These are phyloP conservation scores for Westerdykella sp. DNA, from an alignment of 2,329 filamentous ascomycete species.

Conservation along the genomic window DNA sequence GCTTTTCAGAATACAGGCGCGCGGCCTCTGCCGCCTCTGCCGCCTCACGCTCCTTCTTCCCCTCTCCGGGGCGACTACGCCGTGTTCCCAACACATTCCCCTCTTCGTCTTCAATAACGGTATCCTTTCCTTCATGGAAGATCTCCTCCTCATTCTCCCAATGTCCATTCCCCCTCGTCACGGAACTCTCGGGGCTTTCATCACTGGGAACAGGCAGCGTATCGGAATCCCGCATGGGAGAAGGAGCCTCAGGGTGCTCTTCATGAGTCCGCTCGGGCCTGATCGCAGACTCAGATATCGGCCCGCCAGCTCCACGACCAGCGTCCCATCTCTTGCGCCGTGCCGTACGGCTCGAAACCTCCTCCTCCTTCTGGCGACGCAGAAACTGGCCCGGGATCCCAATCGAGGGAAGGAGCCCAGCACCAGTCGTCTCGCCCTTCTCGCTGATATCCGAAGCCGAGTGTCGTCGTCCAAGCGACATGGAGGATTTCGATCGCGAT, in stretches of 20 bases:
- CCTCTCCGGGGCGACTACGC: slow-evolving; percentile 37
- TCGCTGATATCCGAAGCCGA: slow-evolving; percentile 53
- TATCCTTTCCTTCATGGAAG: slow-evolving; percentile 72
- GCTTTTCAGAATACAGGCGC: slow-evolving; percentile 49
- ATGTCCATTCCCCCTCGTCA: slow-evolving; percentile 21
- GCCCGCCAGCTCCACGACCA: slow-evolving; percentile 72
- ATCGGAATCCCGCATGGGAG: slow-evolving; percentile 41
- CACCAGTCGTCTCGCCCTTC: slow-evolving; percentile 53
- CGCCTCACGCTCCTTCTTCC: slow-evolving; percentile 55
- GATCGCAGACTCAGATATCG: slow-evolving; percentile 85
- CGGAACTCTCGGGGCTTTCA: slow-evolving; percentile 32
- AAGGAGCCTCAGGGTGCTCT: slow-evolving; percentile 26
- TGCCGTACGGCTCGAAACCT: slow-evolving; percentile 56
- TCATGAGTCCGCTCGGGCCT: slow-evolving; percentile 51
- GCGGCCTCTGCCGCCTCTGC: slow-evolving; percentile 52
- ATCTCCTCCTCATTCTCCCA: slow-evolving; percentile 51
- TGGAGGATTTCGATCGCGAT: slow-evolving; percentile 73
- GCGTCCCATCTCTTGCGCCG: slow-evolving; percentile 66
- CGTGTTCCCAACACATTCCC: slow-evolving; percentile 75
- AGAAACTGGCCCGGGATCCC: slow-evolving; percentile 71
- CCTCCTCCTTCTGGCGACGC: slow-evolving; percentile 71
- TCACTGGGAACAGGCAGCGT: slow-evolving; percentile 41
- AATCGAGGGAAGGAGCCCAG: slow-evolving; percentile 65
- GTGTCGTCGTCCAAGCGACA: slow-evolving; percentile 61
- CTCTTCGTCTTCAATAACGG: slow-evolving; percentile 77